phyloP scores from a whole-genome alignment of 352 stramenopile genomes.

The Phytophthora pistaciae region DNA sequence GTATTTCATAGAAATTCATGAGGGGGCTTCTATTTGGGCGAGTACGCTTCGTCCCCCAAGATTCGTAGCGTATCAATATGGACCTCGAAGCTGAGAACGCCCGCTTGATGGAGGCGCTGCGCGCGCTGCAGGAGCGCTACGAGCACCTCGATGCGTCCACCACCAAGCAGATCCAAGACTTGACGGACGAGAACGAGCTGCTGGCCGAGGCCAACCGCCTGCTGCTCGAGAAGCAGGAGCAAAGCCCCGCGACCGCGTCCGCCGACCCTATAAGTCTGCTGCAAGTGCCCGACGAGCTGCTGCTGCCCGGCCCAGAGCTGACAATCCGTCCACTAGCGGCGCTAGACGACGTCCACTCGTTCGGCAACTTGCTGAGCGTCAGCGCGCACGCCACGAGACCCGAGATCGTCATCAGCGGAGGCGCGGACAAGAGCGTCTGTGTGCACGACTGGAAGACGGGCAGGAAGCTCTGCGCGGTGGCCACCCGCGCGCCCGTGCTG shows the following conservation, averaged over 20 bases:
- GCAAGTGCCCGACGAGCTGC: conserved; percentile 76
- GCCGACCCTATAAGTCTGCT: conserved; percentile 28
- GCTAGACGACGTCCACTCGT: conserved; percentile 64
- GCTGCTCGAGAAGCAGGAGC: conserved; percentile 61
- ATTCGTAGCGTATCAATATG: conserved; percentile 21
- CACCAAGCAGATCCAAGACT: conserved; percentile 51
- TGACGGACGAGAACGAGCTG: conserved; percentile 81
- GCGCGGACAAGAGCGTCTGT: conserved; percentile 79
- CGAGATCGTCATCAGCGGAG: conserved; percentile 65
- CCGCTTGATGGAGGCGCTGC: conserved; percentile 53
- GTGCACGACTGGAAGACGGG: conserved; percentile 73
- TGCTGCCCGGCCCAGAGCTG: conserved; percentile 59
- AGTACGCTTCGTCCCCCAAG: not conserved
- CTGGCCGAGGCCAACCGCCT: conserved; percentile 79
- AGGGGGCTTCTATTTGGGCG: no score
- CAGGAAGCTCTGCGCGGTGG: conserved; percentile 49
- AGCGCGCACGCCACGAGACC: conserved; percentile 45
- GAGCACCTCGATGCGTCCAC: conserved; percentile 45
- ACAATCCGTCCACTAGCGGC: conserved; percentile 30
- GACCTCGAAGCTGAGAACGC: conserved; percentile 56
- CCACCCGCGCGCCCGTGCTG: conserved; percentile 61
- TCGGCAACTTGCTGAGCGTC: conserved; percentile 78
- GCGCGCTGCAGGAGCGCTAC: conserved; percentile 59
- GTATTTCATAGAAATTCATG: no score
- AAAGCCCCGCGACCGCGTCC: not conserved